Percentiles rank a stretch among this genome's conserved stretches.
Evolutionary conservation across 2,329 filamentous ascomycete genomes (phyloP).

Genomic region (Pseudogymnoascus sp.): DNA sequence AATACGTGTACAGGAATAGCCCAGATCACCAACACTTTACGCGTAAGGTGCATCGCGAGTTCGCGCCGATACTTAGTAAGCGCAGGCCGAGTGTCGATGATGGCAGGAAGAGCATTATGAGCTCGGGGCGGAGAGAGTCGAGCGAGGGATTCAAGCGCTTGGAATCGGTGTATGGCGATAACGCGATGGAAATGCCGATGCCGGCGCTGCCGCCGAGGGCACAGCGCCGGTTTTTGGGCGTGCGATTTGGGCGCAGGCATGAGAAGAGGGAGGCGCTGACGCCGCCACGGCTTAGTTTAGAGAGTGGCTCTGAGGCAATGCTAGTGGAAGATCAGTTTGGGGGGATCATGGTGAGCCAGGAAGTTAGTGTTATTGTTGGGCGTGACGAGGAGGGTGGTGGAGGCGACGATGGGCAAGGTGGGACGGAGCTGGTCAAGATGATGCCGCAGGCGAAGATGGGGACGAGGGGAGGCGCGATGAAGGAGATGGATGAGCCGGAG

Average conservation of each 20-base stretch:
- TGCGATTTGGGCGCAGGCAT: not conserved
- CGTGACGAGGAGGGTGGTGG: constrained; percentile 15
- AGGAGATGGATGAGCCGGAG: constrained; percentile 4
- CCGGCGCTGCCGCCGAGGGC: not conserved
- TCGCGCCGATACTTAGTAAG: constrained; percentile 43
- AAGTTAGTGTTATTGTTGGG: constrained; percentile 48
- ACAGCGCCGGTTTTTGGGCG: not conserved
- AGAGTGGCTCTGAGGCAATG: constrained; percentile 18
- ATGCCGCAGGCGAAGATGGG: not conserved
- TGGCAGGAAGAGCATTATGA: constrained; percentile 1
- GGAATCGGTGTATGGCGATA: not conserved
- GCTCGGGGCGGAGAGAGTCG: not conserved
- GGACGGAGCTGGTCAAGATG: not conserved
- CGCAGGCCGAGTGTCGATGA: constrained; percentile 14
- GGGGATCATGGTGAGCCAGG: constrained; percentile 56
- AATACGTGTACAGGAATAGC: constrained; percentile 51
- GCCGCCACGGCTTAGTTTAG: not conserved
- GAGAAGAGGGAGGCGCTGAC: not conserved
- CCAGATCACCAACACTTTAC: constrained; percentile 53
- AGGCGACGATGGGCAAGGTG: not conserved
- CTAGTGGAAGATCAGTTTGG: constrained; percentile 32
- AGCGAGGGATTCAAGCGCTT: not conserved
- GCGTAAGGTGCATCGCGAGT: constrained; percentile 53
- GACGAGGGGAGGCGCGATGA: not conserved
- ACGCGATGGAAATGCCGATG: not conserved